Conservation (phyloP, 1,284 basidiomycete species). For the Schizopora paradoxa region DNA sequence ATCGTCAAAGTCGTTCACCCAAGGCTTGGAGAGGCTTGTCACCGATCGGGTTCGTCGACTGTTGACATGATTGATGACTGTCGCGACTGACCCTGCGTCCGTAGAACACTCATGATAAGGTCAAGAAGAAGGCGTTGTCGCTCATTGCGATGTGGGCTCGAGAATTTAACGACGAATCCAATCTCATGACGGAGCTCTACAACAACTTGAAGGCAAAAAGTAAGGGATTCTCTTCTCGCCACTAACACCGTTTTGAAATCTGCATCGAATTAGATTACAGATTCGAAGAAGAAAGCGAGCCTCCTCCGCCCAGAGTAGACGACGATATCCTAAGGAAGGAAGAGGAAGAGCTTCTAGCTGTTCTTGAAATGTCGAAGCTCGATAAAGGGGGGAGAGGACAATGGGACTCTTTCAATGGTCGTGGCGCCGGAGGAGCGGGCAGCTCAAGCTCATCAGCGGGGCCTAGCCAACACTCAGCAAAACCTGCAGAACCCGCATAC, state of each 20-base stretch:
- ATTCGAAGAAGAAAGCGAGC: constrained; percentile 61
- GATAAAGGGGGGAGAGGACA: constrained; percentile 75
- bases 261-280: constrained; percentile 50
- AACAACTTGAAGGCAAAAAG: constrained; percentile 80
- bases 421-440: constrained; percentile 33
- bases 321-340: constrained; percentile 79
- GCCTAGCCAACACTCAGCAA: constrained; percentile 16
- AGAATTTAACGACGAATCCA: constrained; percentile 78
- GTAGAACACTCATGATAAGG: constrained; percentile 86
- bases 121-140: constrained; percentile 68
- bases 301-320: constrained; percentile 63
- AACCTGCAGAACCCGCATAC: constrained; percentile 22
- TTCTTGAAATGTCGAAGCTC: constrained; percentile 82
- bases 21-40: constrained; percentile 80
- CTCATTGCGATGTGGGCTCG: constrained; percentile 83
- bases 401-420: constrained; percentile 39
- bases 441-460: constrained; percentile 34
- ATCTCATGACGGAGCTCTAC: constrained; percentile 89
- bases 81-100: not conserved
- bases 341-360: constrained; percentile 90
- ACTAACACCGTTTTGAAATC: constrained; percentile 2
- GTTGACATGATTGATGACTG: not conserved
- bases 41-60: constrained; percentile 71
- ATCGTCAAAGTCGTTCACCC: constrained; percentile 86
- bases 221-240: constrained; percentile 32